Evolutionary conservation across 192 early-diverging fungal genomes (phyloP).

Genomic region (Coemansia sp.): DNA sequence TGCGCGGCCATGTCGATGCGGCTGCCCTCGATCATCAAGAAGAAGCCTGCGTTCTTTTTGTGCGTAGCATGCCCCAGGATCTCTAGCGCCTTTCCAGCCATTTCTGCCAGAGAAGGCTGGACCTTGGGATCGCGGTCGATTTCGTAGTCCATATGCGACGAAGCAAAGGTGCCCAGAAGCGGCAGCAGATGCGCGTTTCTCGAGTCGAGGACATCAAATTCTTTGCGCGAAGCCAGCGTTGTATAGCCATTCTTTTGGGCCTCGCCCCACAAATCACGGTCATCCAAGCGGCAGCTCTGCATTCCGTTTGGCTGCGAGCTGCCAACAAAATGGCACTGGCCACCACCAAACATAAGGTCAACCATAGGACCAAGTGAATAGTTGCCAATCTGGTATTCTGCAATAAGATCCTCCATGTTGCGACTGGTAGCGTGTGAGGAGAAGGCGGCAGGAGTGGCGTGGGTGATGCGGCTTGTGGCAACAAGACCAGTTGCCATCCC

Average conservation of each 20-base stretch:
- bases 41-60: slow-evolving; percentile 73
- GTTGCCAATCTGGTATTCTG: slow-evolving; percentile 87
- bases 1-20: slow-evolving; percentile 98
- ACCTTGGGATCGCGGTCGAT: slow-evolving; percentile 71
- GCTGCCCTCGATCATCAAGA: slow-evolving; percentile 96
- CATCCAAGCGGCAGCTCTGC: slow-evolving; percentile 75
- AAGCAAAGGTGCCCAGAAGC: slow-evolving; percentile 72
- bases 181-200: slow-evolving; percentile 56
- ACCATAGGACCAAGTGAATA: slow-evolving; percentile 77
- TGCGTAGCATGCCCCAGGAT: slow-evolving; percentile 62
- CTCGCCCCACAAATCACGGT: slow-evolving; percentile 65
- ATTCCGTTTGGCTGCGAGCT: slow-evolving; percentile 47
- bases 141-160: slow-evolving; percentile 89
- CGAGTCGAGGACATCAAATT: slow-evolving; percentile 64
- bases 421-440: slow-evolving; percentile 79
- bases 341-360: slow-evolving; percentile 92
- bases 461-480: slow-evolving; percentile 91
- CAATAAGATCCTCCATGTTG: slow-evolving; percentile 84
- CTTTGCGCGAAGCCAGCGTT: slow-evolving; percentile 54
- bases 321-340: slow-evolving; percentile 85
- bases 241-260: slow-evolving; percentile 65
- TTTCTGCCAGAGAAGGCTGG: slow-evolving; percentile 82
- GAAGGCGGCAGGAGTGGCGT: slow-evolving; percentile 83
- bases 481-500: slow-evolving; percentile 90
- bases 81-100: slow-evolving; percentile 79